Evolutionary conservation across 441 rosid species (phyloP).

Genomic region (Isatis lusitanica): DNA sequence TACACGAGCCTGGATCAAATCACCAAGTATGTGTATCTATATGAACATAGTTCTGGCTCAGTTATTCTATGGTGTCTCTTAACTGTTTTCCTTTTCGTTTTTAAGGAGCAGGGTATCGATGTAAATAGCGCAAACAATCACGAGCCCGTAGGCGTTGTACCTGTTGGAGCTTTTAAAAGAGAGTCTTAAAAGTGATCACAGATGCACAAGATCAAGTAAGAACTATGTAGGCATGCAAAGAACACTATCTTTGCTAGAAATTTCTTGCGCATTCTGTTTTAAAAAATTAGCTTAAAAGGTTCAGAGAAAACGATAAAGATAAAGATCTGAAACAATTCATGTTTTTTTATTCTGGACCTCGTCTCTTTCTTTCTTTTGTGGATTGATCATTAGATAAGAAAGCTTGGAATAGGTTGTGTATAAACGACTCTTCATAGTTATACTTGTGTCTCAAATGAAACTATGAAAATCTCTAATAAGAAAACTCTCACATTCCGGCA

Average conservation of each 20-base stretch:
- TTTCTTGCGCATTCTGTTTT: not conserved
- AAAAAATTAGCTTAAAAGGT: slow-evolving; percentile 5
- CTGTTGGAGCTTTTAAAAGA: slow-evolving; percentile 53
- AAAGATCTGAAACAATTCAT: not conserved
- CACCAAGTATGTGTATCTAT: slow-evolving; percentile 42
- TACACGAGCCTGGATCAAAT: slow-evolving; percentile 53
- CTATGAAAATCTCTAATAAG: not conserved
- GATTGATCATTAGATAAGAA: slow-evolving; percentile 13
- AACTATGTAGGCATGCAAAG: slow-evolving; percentile 12
- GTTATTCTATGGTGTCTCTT: not conserved
- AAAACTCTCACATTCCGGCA: not conserved
- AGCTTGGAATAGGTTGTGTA: slow-evolving; percentile 2
- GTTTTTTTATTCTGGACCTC: not conserved
- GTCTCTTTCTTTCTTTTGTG: not conserved
- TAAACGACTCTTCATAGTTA: not conserved
- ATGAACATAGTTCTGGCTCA: slow-evolving; percentile 5
- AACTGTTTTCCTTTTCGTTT: slow-evolving; percentile 1
- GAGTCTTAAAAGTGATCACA: slow-evolving; percentile 49
- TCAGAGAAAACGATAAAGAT: not conserved
- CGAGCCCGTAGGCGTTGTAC: slow-evolving; percentile 49
- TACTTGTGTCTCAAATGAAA: not conserved
- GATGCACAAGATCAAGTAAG: slow-evolving; percentile 38
- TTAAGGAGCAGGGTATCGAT: slow-evolving; percentile 50
- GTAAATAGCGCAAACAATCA: slow-evolving; percentile 46
- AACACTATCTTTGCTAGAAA: not conserved